Evolutionary conservation across 1,139 yeast genomes (phyloP).

Genomic region (Suhomyces guaymorum): DNA sequence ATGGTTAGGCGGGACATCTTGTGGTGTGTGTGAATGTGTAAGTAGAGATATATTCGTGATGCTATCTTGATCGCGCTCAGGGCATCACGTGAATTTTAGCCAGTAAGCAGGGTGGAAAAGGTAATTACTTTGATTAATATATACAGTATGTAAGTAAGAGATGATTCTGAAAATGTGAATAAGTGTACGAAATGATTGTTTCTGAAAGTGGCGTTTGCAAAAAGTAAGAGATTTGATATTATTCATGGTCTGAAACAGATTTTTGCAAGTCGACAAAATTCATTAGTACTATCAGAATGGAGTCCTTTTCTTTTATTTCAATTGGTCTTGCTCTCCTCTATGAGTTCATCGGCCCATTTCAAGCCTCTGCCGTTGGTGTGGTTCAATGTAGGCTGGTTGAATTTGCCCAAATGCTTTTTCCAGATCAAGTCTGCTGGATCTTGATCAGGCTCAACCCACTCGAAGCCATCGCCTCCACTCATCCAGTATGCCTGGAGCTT

Average conservation of each 20-base stretch:
- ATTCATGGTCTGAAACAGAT: too few relatives aligned
- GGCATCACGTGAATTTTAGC: neutral
- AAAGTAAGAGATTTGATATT: too few relatives aligned
- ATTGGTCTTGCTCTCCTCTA: conserved; percentile 10
- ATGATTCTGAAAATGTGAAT: too few relatives aligned
- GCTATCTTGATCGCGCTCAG: neutral
- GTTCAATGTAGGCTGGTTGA: conserved; percentile 22
- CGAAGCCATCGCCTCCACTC: conserved; percentile 72
- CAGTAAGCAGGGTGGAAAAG: too few relatives aligned
- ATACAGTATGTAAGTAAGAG: neutral
- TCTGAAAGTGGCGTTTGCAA: too few relatives aligned
- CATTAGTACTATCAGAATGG: neutral
- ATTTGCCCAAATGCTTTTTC: conserved; percentile 39
- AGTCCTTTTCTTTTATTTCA: neutral
- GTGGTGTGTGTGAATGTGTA: neutral
- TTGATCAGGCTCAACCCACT: conserved; percentile 80
- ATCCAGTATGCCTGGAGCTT: conserved; percentile 76
- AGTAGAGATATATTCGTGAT: neutral
- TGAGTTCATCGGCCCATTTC: conserved; percentile 27
- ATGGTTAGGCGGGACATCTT: conserved; percentile 9
- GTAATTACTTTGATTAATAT: neutral
- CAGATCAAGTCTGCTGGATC: conserved; percentile 72
- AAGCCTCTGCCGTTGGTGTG: conserved; percentile 13
- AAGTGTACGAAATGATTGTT: too few relatives aligned
- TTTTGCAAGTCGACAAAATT: neutral